Conservation (phyloP, 2,329 filamentous ascomycete species). For the Teratosphaeria nubilosa region DNA sequence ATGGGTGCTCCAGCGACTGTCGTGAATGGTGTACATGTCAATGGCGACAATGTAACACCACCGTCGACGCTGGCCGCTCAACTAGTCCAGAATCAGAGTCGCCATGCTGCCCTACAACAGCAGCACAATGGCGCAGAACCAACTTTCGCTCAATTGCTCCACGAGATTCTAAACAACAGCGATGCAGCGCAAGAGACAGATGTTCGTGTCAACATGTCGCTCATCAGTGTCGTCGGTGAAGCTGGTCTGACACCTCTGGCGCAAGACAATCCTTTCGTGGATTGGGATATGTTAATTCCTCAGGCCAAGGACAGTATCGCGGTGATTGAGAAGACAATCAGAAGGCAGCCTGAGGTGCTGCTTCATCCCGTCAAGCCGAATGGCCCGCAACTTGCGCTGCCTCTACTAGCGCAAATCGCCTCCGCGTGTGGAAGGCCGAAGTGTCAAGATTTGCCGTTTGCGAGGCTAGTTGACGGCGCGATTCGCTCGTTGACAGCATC, state of each 20-base stretch:
- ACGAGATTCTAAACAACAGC: slow-evolving; percentile 44
- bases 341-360: slow-evolving; percentile 63
- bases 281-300: slow-evolving; percentile 43
- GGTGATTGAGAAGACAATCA: slow-evolving; percentile 64
- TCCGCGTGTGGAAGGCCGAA: slow-evolving; percentile 35
- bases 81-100: slow-evolving; percentile 62
- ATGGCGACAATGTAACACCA: slow-evolving; percentile 34
- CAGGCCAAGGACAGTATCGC: slow-evolving; percentile 64
- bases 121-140: slow-evolving; percentile 28
- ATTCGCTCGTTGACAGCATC: slow-evolving; percentile 27
- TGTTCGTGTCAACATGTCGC: slow-evolving; percentile 67
- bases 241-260: slow-evolving; percentile 63
- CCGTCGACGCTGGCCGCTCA: slow-evolving; percentile 82
- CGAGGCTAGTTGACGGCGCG: slow-evolving; percentile 29
- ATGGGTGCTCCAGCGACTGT: not conserved
- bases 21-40: not conserved
- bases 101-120: slow-evolving; percentile 46
- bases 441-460: slow-evolving; percentile 31
- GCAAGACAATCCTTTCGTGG: slow-evolving; percentile 58
- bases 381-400: slow-evolving; percentile 42
- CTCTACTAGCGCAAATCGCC: slow-evolving; percentile 45
- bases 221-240: slow-evolving; percentile 74
- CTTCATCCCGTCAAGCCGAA: slow-evolving; percentile 26
- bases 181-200: slow-evolving; percentile 50
- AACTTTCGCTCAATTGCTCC: slow-evolving; percentile 65